Evolutionary conservation across 192 early-diverging fungal genomes (phyloP), one percentile per base, ranked within the genome.

Genomic region (Paraglomus brasilianum): DNA sequence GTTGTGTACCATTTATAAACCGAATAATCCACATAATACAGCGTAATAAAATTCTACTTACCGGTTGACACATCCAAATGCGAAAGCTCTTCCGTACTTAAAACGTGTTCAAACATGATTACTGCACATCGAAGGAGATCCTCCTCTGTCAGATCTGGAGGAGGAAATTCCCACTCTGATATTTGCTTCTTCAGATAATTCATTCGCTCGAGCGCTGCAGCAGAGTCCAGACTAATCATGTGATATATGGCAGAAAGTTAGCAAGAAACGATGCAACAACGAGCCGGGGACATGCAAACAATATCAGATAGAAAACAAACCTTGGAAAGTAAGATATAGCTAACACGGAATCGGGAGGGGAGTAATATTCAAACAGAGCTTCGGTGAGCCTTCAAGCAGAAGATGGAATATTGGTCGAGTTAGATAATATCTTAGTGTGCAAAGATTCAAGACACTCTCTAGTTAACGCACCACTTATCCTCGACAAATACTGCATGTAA

Each of bases 101-200:
- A 77, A 51, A 84, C 81, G 56, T 89, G 85, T 75, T 89, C 81
- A 71, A 92, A 84, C 64, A 92, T 84, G 39, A 92, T 72, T 46
- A 82, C 80, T 0, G 84, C 85, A 64, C 86, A 86, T 58, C 86
- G 85, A 62, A 92, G 80, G 55, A 90, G 72, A 60, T 92, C 89
- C 56, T 80, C 77, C 50, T 83, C 77, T 24, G 74, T 71, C 24
- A 88, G 75, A 55, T 86, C 84, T 74, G 86, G 85, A n/a, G 91
- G 88, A 71, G 78, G 80, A 73, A 89, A 89, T 36, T 87, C 84
- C 89, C 91, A 90, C 40, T 84, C 84, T 15, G 82, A 74, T 2
- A 92, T 69, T 66, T 77, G 77, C 19, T 47, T 66, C 40, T 85
- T 87, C n/a, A 91, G 81, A 44, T 64, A 15, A 41, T 74, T 78